These are phyloP conservation scores for Curvularia verruculosa DNA, from an alignment of 2,329 filamentous ascomycete genomes.

Conservation along the genomic window DNA sequence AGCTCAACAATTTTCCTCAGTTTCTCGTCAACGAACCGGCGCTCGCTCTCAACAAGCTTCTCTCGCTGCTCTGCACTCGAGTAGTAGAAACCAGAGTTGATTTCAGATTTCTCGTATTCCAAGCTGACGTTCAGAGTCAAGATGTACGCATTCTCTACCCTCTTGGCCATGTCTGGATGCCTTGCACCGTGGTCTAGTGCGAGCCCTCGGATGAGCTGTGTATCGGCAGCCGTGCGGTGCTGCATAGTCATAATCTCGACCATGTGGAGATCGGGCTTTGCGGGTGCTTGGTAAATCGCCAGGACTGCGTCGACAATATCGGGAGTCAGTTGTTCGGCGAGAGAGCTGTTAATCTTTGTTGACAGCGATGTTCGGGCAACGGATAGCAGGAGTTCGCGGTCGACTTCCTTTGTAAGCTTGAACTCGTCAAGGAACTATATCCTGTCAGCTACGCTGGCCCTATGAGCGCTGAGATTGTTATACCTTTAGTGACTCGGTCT, in stretches of 20 bases:
- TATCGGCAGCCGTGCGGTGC: conserved; percentile 93
- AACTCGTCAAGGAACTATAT: conserved; percentile 87
- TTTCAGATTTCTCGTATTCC: conserved; percentile 98
- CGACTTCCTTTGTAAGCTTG: conserved; percentile 86
- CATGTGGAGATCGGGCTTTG: conserved; percentile 98
- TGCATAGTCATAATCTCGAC: conserved; percentile 99
- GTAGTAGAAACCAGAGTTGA: conserved; percentile 99
- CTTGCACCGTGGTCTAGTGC: conserved; percentile 93
- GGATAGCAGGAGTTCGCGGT: conserved; percentile 89
- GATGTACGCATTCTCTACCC: conserved; percentile 93
- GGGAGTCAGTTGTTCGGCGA: conserved; percentile 90
- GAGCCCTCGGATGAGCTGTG: conserved; percentile 90
- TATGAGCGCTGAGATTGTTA: neutral
- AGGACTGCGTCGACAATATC: conserved; percentile 96
- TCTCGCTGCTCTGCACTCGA: conserved; percentile 95
- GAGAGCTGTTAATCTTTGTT: conserved; percentile 88
- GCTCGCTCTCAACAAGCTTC: conserved; percentile 97
- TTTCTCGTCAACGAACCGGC: conserved; percentile 94
- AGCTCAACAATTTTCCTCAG: conserved; percentile 96
- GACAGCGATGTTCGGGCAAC: conserved; percentile 93
- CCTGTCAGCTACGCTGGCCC: conserved; percentile 12
- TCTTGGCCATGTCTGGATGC: conserved; percentile 98
- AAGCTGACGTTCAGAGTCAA: conserved; percentile 94
- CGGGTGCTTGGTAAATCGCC: conserved; percentile 85
- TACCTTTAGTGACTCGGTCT: conserved; percentile 88